Evolutionary conservation across 805 yeast genomes (phyloP).

Genomic region (Saturnispora quitensis): DNA sequence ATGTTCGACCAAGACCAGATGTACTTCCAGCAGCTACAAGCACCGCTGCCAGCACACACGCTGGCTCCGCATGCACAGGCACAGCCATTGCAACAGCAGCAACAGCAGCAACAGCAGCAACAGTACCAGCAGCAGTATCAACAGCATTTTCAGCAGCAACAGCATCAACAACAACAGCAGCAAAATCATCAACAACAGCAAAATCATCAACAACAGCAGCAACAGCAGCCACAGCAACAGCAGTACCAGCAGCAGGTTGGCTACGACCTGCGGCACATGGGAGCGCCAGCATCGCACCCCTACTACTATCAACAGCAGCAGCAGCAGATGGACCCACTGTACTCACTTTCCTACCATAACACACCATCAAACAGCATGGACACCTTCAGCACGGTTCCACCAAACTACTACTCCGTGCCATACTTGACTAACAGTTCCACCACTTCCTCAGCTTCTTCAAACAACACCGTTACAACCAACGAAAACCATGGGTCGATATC

Average conservation of each 20-base stretch:
- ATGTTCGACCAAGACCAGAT: neutral
- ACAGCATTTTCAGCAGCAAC: neutral
- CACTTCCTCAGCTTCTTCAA: neutral
- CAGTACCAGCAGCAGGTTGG: neutral
- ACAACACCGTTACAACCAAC: neutral
- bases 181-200: neutral
- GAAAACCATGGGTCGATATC: neutral
- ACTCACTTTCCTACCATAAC: neutral
- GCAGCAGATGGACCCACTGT: neutral
- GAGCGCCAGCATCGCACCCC: neutral
- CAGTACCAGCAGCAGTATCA: too few species aligned
- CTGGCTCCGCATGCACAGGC: neutral
- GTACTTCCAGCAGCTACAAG: neutral
- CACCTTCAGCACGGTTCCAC: neutral
- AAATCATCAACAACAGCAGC: neutral
- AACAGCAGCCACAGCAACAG: neutral
- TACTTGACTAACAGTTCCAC: neutral
- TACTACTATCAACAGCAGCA: neutral
- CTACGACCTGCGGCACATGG: neutral
- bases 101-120: neutral
- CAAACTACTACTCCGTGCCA: neutral
- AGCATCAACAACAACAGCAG: too few species aligned
- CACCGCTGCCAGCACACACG: neutral
- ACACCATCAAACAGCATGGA: neutral
- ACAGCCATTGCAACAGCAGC: neutral